Base-by-base conservation (phyloP, 2,329 filamentous ascomycete genomes). In the Colletotrichum tropicale region DNA sequence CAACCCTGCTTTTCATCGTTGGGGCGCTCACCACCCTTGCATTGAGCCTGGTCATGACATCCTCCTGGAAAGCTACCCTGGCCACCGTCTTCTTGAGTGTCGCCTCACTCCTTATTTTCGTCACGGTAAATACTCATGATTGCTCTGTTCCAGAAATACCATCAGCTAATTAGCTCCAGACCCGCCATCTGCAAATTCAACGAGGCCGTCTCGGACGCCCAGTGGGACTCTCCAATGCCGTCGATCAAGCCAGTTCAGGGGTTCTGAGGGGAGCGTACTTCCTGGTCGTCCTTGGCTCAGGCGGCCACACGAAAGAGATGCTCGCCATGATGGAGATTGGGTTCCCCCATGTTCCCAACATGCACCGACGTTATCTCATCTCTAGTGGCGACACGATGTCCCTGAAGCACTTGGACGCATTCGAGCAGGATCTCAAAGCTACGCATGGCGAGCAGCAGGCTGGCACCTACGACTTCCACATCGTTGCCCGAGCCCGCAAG, bases 281-380 rank as follows among this genome's bases (percentile, higher is more conserved):
- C 70, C 88, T 98, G 36, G 91, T 98, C 77, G 93, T 98, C 30
- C 93, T 98, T 28, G 97, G 97, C 68, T 98, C 95, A 4, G 97
- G 97, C 36, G 97, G 97, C 1, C 97, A 99, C 85, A 98, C 97
- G 1, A 93, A 95, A 64, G 97, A 99, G 85, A 98, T 99, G 94
- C 89, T 98, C 77, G 92, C 94, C 81, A 94, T 98, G 87, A 91
- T 99, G 79, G 87, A 88, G 72, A 87, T 88, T 79, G 90, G 89
- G 78, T 91, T 90, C 81, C 88, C 87, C 74, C 85, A 85, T 52
- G 88, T 87, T 78, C 60, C 82, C 70, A 82, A 84, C 81, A 85
- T 93, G 85, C 93, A 94, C 80, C 91, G 97, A 30, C 96, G 95
- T 32, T 99, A 98, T 83, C 86, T 98, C 26, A 89, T 98, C 70